These are phyloP conservation scores for Cryptosporidium ryanae DNA, from an alignment of 169 alveolate species.

Conservation along the genomic window DNA sequence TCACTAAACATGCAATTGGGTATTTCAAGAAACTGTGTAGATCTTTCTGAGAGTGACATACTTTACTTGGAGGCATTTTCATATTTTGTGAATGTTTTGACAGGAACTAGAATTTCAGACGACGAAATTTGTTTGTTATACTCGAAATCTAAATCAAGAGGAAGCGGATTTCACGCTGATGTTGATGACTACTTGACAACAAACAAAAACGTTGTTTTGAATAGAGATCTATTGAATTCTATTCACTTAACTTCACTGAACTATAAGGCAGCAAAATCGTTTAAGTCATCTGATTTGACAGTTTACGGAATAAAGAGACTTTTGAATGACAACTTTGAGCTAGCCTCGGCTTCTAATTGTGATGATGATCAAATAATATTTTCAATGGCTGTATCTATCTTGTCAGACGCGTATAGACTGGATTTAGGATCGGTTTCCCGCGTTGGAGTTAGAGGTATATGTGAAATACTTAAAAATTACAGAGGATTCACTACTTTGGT, in stretches of 20 bases:
- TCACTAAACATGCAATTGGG: no score
- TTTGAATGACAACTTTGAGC: neutral
- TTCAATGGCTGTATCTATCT: constrained; percentile 3
- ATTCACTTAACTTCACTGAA: neutral
- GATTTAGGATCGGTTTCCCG: neutral
- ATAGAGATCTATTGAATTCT: neutral
- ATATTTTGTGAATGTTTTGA: neutral
- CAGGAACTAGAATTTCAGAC: neutral
- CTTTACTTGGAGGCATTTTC: constrained; percentile 16
- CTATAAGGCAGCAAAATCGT: constrained; percentile 14
- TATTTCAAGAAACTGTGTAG: no score
- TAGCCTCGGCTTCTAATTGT: constrained; percentile 1
- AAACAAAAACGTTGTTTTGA: neutral
- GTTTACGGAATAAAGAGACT: constrained; percentile 21
- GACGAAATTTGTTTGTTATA: neutral
- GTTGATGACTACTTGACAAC: neutral
- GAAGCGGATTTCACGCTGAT: no score
- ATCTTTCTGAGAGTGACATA: neutral
- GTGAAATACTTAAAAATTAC: constrained; percentile 10
- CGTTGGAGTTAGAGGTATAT: constrained; percentile 2
- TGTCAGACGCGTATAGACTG: neutral
- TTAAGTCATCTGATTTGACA: constrained; percentile 4
- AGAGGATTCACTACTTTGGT: neutral
- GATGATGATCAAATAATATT: neutral
- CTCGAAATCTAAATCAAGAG: constrained; percentile 4